Base-by-base conservation (phyloP, 1,139 yeast species). In the Wickerhamomyces sp. region DNA sequence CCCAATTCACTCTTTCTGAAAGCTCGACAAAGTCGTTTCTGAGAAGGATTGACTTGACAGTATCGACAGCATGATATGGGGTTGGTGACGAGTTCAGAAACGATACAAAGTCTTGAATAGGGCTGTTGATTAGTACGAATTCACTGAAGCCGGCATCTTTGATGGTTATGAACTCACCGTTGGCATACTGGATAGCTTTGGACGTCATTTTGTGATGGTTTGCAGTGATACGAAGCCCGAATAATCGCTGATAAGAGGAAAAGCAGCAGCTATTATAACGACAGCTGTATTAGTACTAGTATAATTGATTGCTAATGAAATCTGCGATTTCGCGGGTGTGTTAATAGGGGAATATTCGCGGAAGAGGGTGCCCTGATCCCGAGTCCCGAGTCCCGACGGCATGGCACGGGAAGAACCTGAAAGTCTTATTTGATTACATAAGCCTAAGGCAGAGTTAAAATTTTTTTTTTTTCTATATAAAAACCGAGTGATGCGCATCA, bases 71-170 rank as follows among this genome's bases (percentile, higher is more conserved):
- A 65, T 93, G 99, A 65, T 90, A 93, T 0, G 99, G 98, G 0
- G 98, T 85, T 30, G 97, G 98, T 1, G 96, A 85, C 4, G 76
- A 75, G 66, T 90, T 89, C 56, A 93, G 84, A 61, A 84, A 93
- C 48, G 79, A 75, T 45, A 91, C 71, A 60, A 91, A 88, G 46
- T 82, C 82, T 49, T 58, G n/a, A 7, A 36, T 29, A n/a, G 26
- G 31, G 13, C 43, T 36, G 37, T 38, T 38, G 32, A 49, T 48
- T 48, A 48, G 51, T 48, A 48, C 49, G 30, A 37, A 44, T 34
- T 42, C 47, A 10, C 34, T 40, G 14, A 27, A 13, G 23, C 32
- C 36, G 7, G 15, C 15, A n/a, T 39, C 36, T 27, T 6, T 8
- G 27, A 27, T 14, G 27, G 27, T 9, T n/a, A 1, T 6, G 11